A percentile compares a stretch with the other conserved stretches of the same genome.
phyloP scores from a whole-genome alignment of 2,329 filamentous ascomycete species.

The Cladosporium sphaerospermum region DNA sequence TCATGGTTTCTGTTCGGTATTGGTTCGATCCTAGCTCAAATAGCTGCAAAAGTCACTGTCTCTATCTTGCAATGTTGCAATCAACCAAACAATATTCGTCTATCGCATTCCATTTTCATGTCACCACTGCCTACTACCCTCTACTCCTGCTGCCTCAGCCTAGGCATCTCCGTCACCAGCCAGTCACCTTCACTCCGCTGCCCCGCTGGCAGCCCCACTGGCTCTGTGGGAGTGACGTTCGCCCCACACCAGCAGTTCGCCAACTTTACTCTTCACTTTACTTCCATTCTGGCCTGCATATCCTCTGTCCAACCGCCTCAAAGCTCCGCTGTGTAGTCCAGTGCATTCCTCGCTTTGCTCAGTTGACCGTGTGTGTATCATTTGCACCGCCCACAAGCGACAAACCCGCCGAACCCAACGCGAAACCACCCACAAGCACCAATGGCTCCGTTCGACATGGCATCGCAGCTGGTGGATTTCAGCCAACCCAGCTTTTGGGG shows the following conservation, averaged over 20 bases:
- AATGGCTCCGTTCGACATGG: slow-evolving; percentile 4
- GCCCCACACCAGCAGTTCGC: not conserved
- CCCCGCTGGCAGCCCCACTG: no score
- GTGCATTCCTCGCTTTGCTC: no score
- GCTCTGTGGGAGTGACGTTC: no score
- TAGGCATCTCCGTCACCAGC: no score
- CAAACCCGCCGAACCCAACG: not conserved
- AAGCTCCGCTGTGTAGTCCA: no score
- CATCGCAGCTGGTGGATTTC: slow-evolving; percentile 25
- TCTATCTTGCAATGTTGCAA: not conserved
- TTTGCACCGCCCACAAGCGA: slow-evolving; percentile 14
- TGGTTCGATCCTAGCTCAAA: not conserved
- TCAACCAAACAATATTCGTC: not conserved
- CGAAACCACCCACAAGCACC: slow-evolving; percentile 3
- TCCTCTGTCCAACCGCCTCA: no score
- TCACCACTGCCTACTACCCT: not conserved
- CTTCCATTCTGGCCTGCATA: no score
- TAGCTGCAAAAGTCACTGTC: slow-evolving; percentile 7
- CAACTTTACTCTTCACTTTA: no score
- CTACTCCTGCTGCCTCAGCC: not conserved
- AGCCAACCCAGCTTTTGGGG: slow-evolving; percentile 43
- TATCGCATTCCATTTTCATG: not conserved
- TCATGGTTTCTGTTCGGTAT: not conserved
- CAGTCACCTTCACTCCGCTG: no score
- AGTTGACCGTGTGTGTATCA: not conserved